Evolutionary conservation across 208 protist species (phyloP).

Genomic region (Kentomonas sorsogonicus): DNA sequence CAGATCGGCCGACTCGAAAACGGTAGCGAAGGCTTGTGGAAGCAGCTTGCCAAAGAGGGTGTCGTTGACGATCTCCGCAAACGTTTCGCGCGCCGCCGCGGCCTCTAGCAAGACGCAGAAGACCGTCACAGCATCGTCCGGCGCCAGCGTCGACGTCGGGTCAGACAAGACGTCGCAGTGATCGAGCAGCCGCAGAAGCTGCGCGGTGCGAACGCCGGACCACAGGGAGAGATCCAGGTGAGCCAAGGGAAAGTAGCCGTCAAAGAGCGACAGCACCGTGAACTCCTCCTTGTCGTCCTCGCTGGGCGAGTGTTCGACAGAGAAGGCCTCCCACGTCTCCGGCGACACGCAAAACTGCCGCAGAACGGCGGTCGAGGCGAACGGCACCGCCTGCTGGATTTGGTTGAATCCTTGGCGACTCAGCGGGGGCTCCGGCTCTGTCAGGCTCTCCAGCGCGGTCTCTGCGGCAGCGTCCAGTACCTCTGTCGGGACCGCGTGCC

Average conservation of each 20-base stretch:
- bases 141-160: slow-evolving; percentile 19
- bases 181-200: slow-evolving; percentile 70
- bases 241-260: slow-evolving; percentile 51
- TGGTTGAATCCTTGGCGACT: slow-evolving; percentile 39
- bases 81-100: slow-evolving; percentile 1
- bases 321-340: slow-evolving; percentile 38
- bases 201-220: slow-evolving; percentile 56
- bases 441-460: slow-evolving; percentile 24
- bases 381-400: slow-evolving; percentile 57
- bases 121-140: neutral
- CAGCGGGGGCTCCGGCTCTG: slow-evolving; percentile 18
- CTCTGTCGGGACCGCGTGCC: slow-evolving; percentile 29
- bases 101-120: slow-evolving; percentile 2
- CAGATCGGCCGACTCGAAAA: slow-evolving; percentile 19
- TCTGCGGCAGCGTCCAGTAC: slow-evolving; percentile 38
- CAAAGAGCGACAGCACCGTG: slow-evolving; percentile 32
- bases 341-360: slow-evolving; percentile 29
- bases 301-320: slow-evolving; percentile 15
- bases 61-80: slow-evolving; percentile 10
- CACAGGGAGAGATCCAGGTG: slow-evolving; percentile 43
- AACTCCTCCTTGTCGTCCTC: slow-evolving; percentile 13
- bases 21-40: slow-evolving; percentile 24
- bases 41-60: slow-evolving; percentile 38
- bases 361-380: slow-evolving; percentile 41
- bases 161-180: slow-evolving; percentile 31